Evolutionary conservation across 129 eudicot genomes (phyloP).

Genomic region (Lactuca sativa): DNA sequence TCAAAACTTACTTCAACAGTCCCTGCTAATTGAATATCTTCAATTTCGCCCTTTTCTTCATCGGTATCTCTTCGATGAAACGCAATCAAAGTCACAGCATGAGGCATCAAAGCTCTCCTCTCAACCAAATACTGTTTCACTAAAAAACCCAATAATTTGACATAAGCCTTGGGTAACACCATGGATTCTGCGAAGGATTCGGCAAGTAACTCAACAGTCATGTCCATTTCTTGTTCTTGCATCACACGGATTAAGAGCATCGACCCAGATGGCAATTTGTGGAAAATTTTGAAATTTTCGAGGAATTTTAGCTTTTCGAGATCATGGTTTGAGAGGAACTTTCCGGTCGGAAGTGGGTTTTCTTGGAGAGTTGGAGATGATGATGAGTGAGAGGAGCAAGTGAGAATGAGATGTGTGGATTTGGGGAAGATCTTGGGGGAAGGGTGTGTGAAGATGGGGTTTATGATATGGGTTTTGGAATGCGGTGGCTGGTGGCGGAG

Average conservation of each 20-base stretch:
- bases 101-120: conserved; percentile 73
- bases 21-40: conserved; percentile 70
- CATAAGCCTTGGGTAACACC: conserved; percentile 64
- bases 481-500: conserved; percentile 32
- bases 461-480: conserved; percentile 20
- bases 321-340: conserved; percentile 55
- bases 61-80: conserved; percentile 49
- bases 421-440: conserved; percentile 31
- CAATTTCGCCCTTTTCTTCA: conserved; percentile 37
- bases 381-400: conserved; percentile 40
- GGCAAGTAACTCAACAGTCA: conserved; percentile 62
- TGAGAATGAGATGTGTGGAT: conserved; percentile 32
- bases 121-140: conserved; percentile 77
- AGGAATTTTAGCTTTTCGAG: conserved; percentile 64
- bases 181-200: conserved; percentile 92
- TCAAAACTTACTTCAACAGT: conserved; percentile 86
- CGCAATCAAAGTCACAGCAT: conserved; percentile 73
- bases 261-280: conserved; percentile 73
- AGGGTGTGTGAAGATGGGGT: background rate
- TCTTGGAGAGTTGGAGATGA: conserved; percentile 38
- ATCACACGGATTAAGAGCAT: conserved; percentile 63
- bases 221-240: conserved; percentile 78
- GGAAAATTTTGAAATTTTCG: conserved; percentile 44
- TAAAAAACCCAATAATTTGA: conserved; percentile 58
- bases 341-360: conserved; percentile 53